Conservation (phyloP, 768 basidiomycete species). For the Neoboletus magnificus region DNA sequence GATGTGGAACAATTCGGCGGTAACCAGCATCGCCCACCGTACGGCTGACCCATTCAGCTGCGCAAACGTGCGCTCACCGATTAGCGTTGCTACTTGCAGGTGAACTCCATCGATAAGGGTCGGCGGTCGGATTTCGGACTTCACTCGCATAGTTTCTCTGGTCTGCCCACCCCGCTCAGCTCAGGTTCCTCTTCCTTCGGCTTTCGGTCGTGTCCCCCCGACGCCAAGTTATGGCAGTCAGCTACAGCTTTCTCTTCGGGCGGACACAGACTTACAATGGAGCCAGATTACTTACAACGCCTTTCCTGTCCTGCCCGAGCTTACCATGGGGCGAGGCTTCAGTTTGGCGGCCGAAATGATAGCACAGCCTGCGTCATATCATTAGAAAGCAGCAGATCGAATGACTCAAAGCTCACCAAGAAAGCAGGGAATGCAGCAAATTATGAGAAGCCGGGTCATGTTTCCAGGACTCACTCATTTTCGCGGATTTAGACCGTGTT, state of each 20-base stretch:
- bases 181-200: background rate
- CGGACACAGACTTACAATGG: background rate
- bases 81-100: background rate
- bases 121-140: background rate
- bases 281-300: background rate
- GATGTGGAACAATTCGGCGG: constrained; percentile 7
- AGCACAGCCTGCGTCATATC: background rate
- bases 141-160: background rate
- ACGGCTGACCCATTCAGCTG: background rate
- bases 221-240: background rate
- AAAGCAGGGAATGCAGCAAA: background rate
- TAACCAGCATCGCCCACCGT: constrained; percentile 10
- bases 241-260: background rate
- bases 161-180: constrained; percentile 1
- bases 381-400: background rate
- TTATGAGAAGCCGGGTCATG: background rate
- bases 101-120: background rate
- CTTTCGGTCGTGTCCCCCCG: background rate
- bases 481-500: background rate
- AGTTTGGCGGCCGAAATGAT: background rate
- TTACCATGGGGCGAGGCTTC: background rate
- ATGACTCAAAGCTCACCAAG: background rate
- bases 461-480: background rate
- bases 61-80: constrained; percentile 8
- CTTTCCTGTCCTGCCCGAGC: background rate